Base-by-base conservation (phyloP, 2,329 filamentous ascomycete genomes). In the Colletotrichum brevisporum region DNA sequence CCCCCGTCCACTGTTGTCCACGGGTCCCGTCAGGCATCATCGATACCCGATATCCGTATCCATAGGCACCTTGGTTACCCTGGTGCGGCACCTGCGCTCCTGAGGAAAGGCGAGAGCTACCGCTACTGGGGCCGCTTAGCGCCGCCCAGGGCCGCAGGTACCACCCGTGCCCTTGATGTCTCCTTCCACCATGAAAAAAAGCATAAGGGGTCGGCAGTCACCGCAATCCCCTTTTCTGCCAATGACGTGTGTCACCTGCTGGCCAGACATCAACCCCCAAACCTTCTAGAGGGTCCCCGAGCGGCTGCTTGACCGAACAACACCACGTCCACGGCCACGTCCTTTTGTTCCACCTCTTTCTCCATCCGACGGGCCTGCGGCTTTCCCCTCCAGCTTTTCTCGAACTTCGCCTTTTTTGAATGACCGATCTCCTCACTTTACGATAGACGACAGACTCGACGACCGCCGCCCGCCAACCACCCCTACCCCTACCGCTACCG, bases 221-320 rank as follows among this genome's bases (percentile, higher is more conserved):
- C 67, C 63, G 36, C 63, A 62, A 66, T 69, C 67, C 63, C 67
- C 67, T 67, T 69, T 69, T 69, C 67, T 69, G 67, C 67, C 67
- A 69, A 69, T 69, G 67, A 69, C 67, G 67, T 69, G 67, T 69
- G 67, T 69, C 67, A 69, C 63, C 67, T 69, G 67, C 62, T 69
- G 63, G 52, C 67, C 51, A 67, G 67, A 69, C 67, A 60, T 69
- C 62, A 60, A 69, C 56, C 62, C 31, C 67, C 67, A 69, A 69
- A 69, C 67, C 63, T 69, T 61, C 67, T n/a, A 56, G 67, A 69
- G 67, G 55, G 51, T 61, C 67, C 67, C 67, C 67, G 54, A 69
- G 67, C 67, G 67, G 67, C 51, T 67, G 67, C 56, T 69, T 61
- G 62, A 61, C 66, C 54, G 54, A 65, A 65, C 66, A 65, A 69